Evolutionary conservation across 106 monocot species (phyloP), one percentile per base, ranked within the genome.

Genomic region (Dendrobium huoshanense): DNA sequence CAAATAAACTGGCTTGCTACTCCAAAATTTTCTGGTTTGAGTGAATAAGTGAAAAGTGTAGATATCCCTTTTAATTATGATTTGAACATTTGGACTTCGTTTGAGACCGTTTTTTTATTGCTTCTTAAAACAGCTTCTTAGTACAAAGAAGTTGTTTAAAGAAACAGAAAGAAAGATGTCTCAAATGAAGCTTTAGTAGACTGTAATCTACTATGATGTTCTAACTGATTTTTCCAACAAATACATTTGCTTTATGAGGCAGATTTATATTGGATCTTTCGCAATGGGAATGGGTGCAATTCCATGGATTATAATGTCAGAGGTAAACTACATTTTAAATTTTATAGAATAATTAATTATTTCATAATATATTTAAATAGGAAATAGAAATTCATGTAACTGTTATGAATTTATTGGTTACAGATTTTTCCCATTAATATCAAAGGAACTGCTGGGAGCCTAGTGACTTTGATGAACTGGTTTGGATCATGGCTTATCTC

Each of bases 291-390:
- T 88, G 91, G 88, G 84, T 8, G 88, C 75, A 76, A 83, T 88
- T 49, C 91, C 88, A 54, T 88, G 88, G 88, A 84, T 91, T 43
- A 88, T 91, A 11, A 88, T 88, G 91, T 91, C 91, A 17, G 91
- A 91, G 91, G 88, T 76, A 18, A 10, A 4, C 4, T 16, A 31
- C 15, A 72, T 33, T 55, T 25, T 9, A 25, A 47, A 76, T 76
- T 47, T 22, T 47, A 20, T 54, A 27, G 5, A 27, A 77, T 5
- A 55, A 2, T 41, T 74, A 3, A 51, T 13, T 3, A 1, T 51
- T 51, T 51, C 51, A 15, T 51, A 51, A 51, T 51, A 51, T 51
- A 51, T 51, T 51, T 51, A 51, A 51, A 19, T 41, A 31, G 42
- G 15, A 42, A 74, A 42, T 19, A 22, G 48, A 44, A n/a, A 76